These are phyloP conservation scores for Rostrohypoxylon terebratum DNA, from an alignment of 495 filamentous ascomycete genomes.

Conservation along the genomic window DNA sequence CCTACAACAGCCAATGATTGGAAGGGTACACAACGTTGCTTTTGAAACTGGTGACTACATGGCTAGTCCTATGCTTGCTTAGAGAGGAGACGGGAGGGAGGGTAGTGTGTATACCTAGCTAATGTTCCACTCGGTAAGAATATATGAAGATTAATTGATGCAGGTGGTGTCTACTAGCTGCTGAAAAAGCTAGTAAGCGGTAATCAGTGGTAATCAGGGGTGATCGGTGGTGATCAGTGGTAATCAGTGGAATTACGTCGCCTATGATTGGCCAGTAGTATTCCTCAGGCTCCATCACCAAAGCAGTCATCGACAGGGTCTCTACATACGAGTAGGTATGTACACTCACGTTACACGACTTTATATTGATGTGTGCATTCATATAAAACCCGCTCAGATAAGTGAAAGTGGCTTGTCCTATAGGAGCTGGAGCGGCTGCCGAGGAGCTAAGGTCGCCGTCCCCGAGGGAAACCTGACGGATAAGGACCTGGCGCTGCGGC, in stretches of 20 bases:
- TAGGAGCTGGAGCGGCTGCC: slow-evolving; percentile 5
- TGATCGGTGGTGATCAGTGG: too few species aligned
- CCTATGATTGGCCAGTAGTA: slow-evolving; percentile 13
- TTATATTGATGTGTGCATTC: slow-evolving; percentile 10
- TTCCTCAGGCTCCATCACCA: slow-evolving; percentile 17
- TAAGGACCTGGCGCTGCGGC: background rate
- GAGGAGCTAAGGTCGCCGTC: background rate
- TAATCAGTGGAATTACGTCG: too few species aligned
- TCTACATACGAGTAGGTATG: background rate
- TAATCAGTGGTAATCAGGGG: too few species aligned
- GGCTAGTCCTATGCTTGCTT: background rate
- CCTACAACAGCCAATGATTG: slow-evolving; percentile 22
- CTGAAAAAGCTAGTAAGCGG: background rate
- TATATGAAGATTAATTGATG: slow-evolving; percentile 17
- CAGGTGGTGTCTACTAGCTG: slow-evolving; percentile 7
- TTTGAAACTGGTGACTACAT: slow-evolving; percentile 8
- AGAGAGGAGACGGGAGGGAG: background rate
- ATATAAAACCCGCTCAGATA: background rate
- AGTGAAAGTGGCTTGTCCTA: slow-evolving; percentile 16
- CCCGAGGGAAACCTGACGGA: background rate
- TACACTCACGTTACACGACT: slow-evolving; percentile 12
- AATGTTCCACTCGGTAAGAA: slow-evolving; percentile 6
- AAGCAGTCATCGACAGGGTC: background rate
- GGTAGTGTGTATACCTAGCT: too few species aligned
- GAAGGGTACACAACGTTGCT: background rate